These are phyloP conservation scores for Dryadomyces sulphureus DNA, from an alignment of 2,329 filamentous ascomycete species.

Conservation along the genomic window DNA sequence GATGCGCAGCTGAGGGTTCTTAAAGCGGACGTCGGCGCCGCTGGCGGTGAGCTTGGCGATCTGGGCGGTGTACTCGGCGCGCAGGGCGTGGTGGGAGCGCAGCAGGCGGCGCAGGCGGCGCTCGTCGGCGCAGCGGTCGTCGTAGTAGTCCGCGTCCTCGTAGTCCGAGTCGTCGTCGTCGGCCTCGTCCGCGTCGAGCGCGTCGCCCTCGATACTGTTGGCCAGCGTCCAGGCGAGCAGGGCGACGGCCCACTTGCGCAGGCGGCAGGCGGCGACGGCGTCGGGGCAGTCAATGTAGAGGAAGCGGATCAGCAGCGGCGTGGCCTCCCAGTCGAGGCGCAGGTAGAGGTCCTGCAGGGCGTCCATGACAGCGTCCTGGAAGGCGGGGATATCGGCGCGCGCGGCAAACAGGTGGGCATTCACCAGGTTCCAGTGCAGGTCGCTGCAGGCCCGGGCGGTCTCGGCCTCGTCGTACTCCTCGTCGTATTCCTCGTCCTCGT, in stretches of 20 bases:
- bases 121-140: constrained; percentile 13
- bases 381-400: constrained; percentile 28
- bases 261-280: constrained; percentile 29
- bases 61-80: constrained; percentile 35
- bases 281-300: constrained; percentile 38
- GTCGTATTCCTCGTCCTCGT: background rate
- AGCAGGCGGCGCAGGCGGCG: constrained; percentile 23
- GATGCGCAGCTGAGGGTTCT: constrained; percentile 46
- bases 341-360: constrained; percentile 44
- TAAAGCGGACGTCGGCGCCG: constrained; percentile 36
- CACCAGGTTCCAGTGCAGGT: constrained; percentile 40
- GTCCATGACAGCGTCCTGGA: constrained; percentile 44
- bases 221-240: constrained; percentile 44
- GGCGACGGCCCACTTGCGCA: constrained; percentile 44
- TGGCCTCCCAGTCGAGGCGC: constrained; percentile 42
- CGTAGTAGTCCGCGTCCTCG: constrained; percentile 3
- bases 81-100: constrained; percentile 28
- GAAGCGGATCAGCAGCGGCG: constrained; percentile 32
- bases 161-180: background rate
- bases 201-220: background rate
- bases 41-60: constrained; percentile 35
- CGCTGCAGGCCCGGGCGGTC: constrained; percentile 14
- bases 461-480: constrained; percentile 5
- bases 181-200: background rate
- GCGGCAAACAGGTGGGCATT: constrained; percentile 43